These are phyloP conservation scores for Dichotomocladium elegans DNA, from an alignment of 371 early-diverging fungal genomes.

Conservation along the genomic window DNA sequence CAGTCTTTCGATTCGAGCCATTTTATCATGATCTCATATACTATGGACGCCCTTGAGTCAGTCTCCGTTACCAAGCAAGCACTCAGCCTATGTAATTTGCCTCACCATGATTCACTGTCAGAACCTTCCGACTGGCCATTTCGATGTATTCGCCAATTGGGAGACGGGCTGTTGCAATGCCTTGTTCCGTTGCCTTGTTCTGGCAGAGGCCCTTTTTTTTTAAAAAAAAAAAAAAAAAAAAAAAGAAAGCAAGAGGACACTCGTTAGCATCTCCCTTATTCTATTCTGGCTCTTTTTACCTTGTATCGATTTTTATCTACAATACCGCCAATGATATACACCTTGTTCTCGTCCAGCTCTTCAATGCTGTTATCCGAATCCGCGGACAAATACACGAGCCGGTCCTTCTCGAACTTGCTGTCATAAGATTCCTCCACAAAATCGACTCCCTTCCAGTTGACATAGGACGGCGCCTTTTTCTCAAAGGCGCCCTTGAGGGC, in stretches of 20 bases:
- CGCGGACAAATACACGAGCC: conserved; percentile 86
- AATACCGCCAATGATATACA: conserved; percentile 91
- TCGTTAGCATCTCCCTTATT: neutral
- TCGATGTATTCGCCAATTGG: conserved; percentile 84
- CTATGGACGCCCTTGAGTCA: conserved; percentile 22
- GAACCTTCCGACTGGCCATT: conserved; percentile 75
- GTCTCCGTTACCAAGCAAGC: neutral
- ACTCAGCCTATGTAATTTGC: neutral
- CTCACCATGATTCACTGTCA: conserved; percentile 90
- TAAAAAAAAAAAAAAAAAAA: neutral
- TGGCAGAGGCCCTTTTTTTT: conserved; percentile 63
- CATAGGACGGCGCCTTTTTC: conserved; percentile 35
- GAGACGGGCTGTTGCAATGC: conserved; percentile 76
- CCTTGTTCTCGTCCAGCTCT: conserved; percentile 65
- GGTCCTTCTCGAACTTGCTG: conserved; percentile 45
- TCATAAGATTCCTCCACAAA: conserved; percentile 33
- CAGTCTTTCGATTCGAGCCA: conserved; percentile 73
- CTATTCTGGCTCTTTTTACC: no score
- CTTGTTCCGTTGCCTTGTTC: conserved; percentile 70
- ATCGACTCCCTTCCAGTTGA: conserved; percentile 41
- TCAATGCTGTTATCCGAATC: conserved; percentile 75
- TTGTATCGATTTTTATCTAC: conserved; percentile 93
- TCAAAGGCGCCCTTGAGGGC: conserved; percentile 33
- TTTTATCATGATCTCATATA: conserved; percentile 77
- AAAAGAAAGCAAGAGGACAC: neutral